Conservation (phyloP, 1,284 basidiomycete species). For the Vanrija pseudolonga region DNA sequence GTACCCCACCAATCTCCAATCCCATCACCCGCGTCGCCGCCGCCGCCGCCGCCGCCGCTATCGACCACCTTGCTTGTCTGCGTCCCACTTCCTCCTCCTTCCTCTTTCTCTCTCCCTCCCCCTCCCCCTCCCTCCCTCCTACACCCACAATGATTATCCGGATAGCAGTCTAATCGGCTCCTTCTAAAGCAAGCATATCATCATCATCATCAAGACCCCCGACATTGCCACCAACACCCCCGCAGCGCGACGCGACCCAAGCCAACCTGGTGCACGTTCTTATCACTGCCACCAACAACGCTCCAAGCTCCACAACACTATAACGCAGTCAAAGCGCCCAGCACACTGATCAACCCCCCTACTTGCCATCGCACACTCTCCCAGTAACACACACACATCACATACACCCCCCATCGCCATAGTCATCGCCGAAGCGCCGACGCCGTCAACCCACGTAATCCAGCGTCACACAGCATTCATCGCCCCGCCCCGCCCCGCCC, state of each 20-base stretch:
- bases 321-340: neutral
- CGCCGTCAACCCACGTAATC: neutral
- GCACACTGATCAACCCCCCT: neutral
- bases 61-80: no score
- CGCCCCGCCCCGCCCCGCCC: neutral
- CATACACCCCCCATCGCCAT: neutral
- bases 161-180: slow-evolving; percentile 11
- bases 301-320: neutral
- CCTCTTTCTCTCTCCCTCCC: slow-evolving; percentile 5
- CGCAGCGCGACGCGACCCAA: no score
- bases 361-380: no score
- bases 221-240: neutral
- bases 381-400: neutral
- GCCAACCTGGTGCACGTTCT: no score
- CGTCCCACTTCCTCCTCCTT: slow-evolving; percentile 7
- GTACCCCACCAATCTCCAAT: neutral
- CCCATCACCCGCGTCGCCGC: neutral
- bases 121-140: neutral
- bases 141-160: slow-evolving; percentile 14
- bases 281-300: neutral
- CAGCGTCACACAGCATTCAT: neutral
- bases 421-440: neutral
- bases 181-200: neutral
- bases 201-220: neutral
- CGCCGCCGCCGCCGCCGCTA: neutral